Conservation (phyloP, 1,284 basidiomycete genomes). For the Porodaedalea pini region DNA sequence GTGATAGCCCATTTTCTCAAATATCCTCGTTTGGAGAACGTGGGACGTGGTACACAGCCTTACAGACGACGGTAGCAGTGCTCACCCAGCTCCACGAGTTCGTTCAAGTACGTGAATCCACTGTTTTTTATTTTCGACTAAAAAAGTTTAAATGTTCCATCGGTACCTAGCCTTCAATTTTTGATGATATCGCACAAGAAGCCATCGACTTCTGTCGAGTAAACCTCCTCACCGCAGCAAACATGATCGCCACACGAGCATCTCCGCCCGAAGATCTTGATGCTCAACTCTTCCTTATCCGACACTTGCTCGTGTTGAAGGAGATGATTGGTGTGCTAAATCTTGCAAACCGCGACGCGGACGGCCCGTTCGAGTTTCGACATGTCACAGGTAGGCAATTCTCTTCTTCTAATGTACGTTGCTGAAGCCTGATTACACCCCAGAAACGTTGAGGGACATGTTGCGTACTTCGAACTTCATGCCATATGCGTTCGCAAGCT, state of each 20-base stretch:
- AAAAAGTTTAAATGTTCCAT: neutral
- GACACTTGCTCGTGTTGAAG: constrained; percentile 88
- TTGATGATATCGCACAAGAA: constrained; percentile 91
- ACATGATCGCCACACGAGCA: constrained; percentile 53
- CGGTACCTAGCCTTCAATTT: constrained; percentile 71
- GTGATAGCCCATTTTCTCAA: constrained; percentile 62
- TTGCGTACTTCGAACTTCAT: constrained; percentile 72
- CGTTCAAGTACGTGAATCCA: constrained; percentile 64
- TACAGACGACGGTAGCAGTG: constrained; percentile 84
- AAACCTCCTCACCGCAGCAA: constrained; percentile 70
- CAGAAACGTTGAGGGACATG: constrained; percentile 73
- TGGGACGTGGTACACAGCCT: constrained; percentile 85
- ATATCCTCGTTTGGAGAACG: constrained; percentile 71
- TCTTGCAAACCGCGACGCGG: constrained; percentile 45
- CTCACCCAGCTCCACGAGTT: constrained; percentile 84
- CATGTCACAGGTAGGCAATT: constrained; percentile 48
- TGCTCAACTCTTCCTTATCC: constrained; percentile 78
- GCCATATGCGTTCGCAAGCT: constrained; percentile 62
- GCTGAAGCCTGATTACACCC: constrained; percentile 3
- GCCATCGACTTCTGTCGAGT: constrained; percentile 77
- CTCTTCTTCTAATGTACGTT: constrained; percentile 11
- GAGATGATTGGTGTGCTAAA: constrained; percentile 81
- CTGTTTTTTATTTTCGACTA: neutral
- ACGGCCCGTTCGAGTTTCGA: constrained; percentile 35
- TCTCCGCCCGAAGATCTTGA: constrained; percentile 53